Base-by-base conservation (phyloP, 2,329 filamentous ascomycete genomes). In the Colletotrichum lindemuthianum region DNA sequence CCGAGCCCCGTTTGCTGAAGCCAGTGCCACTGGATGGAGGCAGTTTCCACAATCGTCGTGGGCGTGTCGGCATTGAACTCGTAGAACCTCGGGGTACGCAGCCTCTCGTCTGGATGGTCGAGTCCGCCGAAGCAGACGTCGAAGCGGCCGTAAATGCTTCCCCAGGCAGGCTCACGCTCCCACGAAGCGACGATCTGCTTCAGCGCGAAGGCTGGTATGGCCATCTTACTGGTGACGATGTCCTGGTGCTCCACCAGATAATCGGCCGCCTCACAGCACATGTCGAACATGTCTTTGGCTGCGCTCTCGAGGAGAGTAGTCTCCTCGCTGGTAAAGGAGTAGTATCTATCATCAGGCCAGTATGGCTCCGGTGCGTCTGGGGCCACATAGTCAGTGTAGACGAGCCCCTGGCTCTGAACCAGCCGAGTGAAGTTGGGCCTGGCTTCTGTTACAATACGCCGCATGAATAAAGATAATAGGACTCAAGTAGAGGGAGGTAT, bases 291-390 rank as follows among this genome's bases (percentile, higher is more conserved):
- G 13, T 60, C 58, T 10, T 40, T 40, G n/a, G 58, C 13, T n/a
- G 58, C 58, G 10, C 5, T 13, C 9, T 60, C 58, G 2, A 60
- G n/a, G 11, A 60, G 51, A 1, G 16, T 11, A 8, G 55, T 16
- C 13, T 60, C 58, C 36, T 48, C 43, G 5, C 9, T 24, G 1
- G 50, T 48, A 11, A 60, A 60, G 10, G 58, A 60, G 11, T 60
- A 60, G 36, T 60, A 60, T 11, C 58, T 41, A 8, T 60, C n/a
- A n/a, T 60, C 58, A 13, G 58, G 58, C 58, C 58, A 60, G 43
- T 60, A 60, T 2, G 49, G 57, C 2, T 49, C 24, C 36, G 55
- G 43, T 8, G 2, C 16, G 15, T 13, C 10, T 12, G 12, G 4
- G 9, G 15, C 32, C 1, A 36, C 12, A 4, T 4, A 8, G 5